These are phyloP conservation scores for Candida germanica DNA, from an alignment of 805 yeast genomes.

Conservation along the genomic window DNA sequence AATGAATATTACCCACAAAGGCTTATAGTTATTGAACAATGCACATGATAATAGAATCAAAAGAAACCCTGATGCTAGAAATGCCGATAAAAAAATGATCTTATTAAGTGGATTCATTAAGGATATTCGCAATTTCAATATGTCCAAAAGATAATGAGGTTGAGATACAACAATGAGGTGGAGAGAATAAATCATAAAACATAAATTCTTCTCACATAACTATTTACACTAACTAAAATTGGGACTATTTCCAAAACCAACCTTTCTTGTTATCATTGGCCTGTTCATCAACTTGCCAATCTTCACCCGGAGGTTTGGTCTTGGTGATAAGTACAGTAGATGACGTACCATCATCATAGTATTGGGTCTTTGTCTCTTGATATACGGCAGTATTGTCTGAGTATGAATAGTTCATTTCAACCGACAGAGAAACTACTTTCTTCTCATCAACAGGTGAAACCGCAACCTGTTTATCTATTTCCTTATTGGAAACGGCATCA, in stretches of 20 bases:
- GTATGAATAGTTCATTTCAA: constrained; percentile 12
- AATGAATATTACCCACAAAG: constrained; percentile 41
- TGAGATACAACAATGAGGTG: too few relatives aligned
- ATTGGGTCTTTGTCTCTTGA: constrained; percentile 32
- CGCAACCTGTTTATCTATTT: not conserved
- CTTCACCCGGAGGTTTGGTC: constrained; percentile 27
- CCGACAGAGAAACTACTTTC: constrained; percentile 9
- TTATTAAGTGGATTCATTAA: constrained; percentile 45
- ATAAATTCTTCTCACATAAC: too few relatives aligned
- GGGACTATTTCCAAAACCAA: constrained; percentile 24
- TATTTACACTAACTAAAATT: too few relatives aligned
- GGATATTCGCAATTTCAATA: not conserved
- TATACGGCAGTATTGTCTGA: constrained; percentile 24
- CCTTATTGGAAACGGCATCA: not conserved
- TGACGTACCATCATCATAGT: constrained; percentile 37
- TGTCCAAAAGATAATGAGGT: too few relatives aligned
- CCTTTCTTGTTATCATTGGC: constrained; percentile 16
- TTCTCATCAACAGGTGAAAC: not conserved
- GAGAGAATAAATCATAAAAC: too few relatives aligned
- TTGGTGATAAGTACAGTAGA: constrained; percentile 26
- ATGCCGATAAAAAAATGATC: constrained; percentile 44
- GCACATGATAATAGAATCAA: constrained; percentile 45
- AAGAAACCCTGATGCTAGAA: constrained; percentile 44
- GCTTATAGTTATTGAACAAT: constrained; percentile 39
- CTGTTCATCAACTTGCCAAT: constrained; percentile 28